Evolutionary conservation across 331 rosid genomes (phyloP), one percentile per base, ranked within the genome.

Genomic region (Saraca asoca): DNA sequence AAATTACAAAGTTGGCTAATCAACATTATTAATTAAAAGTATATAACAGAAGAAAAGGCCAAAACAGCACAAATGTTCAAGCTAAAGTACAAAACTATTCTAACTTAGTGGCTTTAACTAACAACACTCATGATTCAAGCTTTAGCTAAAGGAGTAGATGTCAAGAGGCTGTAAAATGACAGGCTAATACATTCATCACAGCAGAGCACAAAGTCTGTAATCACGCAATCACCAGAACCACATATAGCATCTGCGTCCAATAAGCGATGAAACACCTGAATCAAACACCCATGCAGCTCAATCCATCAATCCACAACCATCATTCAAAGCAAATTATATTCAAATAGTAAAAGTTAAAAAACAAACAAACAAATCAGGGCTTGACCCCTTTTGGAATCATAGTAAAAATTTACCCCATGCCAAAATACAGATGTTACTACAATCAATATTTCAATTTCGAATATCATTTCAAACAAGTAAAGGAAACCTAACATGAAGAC

Each of bases 151-250:
- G 73, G 53, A 33, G 81, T 76, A 78, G 69, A 75, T 20, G 76
- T 65, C 62, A 84, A 86, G 83, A 57, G 70, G 83, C 74, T 75
- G 85, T 67, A 82, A 82, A 86, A 81, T 85, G 80, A 85, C 78
- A 88, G 85, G 59, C 79, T 80, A 83, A 85, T 77, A 85, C 84
- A 92, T 85, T 87, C 88, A 89, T 85, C 81, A 87, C 85, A 85
- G 85, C 87, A 90, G 88, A 85, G 82, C 70, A 81, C 64, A 83
- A 35, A 85, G 86, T 83, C 96, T 84, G 95, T 93, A 89, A 87
- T 91, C 84, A 90, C 85, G 88, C 81, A 87, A 90, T 87, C 98
- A 89, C 91, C 89, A 87, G 95, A 91, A 85, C 85, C 86, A 87
- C 81, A 91, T 63, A 92, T 88, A 89, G 91, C 97, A 91, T 89